These are phyloP conservation scores for Paxillus involutus DNA, from an alignment of 768 basidiomycete genomes.

Conservation along the genomic window DNA sequence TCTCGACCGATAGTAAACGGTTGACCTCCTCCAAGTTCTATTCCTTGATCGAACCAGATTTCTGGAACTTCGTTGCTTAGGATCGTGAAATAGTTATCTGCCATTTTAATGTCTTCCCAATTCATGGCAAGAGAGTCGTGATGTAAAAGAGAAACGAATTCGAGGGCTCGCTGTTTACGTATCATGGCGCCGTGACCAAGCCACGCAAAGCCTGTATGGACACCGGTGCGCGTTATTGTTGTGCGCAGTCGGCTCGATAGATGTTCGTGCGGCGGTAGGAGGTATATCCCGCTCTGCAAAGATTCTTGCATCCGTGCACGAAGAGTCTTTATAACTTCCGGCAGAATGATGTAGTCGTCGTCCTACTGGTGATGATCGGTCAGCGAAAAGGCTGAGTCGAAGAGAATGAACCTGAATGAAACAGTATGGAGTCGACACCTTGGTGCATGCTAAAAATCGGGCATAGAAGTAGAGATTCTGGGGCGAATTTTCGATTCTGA, in stretches of 20 bases:
- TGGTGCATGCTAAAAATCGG: slow-evolving; percentile 56
- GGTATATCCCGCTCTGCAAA: slow-evolving; percentile 40
- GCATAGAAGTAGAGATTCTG: slow-evolving; percentile 62
- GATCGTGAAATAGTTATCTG: slow-evolving; percentile 69
- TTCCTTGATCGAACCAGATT: slow-evolving; percentile 64
- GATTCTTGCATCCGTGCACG: slow-evolving; percentile 36
- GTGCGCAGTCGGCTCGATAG: slow-evolving; percentile 53
- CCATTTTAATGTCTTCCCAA: slow-evolving; percentile 57
- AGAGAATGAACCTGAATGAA: slow-evolving; percentile 55
- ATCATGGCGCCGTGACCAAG: slow-evolving; percentile 64
- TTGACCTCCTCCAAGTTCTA: slow-evolving; percentile 56
- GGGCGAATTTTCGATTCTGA: slow-evolving; percentile 57
- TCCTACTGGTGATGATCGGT: slow-evolving; percentile 41
- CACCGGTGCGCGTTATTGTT: slow-evolving; percentile 32
- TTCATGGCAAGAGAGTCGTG: slow-evolving; percentile 39
- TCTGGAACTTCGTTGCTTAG: slow-evolving; percentile 56
- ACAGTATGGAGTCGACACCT: slow-evolving; percentile 51
- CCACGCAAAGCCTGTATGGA: slow-evolving; percentile 65
- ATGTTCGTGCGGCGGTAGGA: slow-evolving; percentile 63
- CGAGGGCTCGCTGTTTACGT: slow-evolving; percentile 38
- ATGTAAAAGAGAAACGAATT: slow-evolving; percentile 50
- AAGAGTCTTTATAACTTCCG: slow-evolving; percentile 56
- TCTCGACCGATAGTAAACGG: slow-evolving; percentile 62
- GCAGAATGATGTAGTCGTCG: slow-evolving; percentile 63
- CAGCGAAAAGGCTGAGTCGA: background rate